These are phyloP conservation scores for Cerrena zonata DNA, from an alignment of 1,284 basidiomycete species.

Conservation along the genomic window DNA sequence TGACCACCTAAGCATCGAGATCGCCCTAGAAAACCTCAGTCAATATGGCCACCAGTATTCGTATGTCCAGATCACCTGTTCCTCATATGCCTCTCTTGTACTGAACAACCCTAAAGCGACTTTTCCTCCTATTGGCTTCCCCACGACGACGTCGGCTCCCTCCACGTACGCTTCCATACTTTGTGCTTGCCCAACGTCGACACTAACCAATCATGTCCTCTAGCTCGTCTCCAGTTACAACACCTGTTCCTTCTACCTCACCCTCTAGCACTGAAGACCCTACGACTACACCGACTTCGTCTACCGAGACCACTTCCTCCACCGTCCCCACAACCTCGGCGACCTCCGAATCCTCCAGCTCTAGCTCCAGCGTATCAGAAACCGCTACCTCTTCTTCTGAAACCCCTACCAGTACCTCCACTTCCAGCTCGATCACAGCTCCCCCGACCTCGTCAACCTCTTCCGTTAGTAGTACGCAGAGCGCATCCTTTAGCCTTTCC, in stretches of 20 bases:
- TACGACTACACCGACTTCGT: not conserved
- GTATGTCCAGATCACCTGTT: no score
- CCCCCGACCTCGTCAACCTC: conserved; percentile 14
- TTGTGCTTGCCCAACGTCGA: no score
- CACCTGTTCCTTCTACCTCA: not conserved
- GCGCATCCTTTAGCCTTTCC: conserved; percentile 8
- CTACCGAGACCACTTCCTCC: conserved; percentile 5
- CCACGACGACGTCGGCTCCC: no score
- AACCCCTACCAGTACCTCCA: conserved; percentile 11
- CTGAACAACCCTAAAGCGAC: no score
- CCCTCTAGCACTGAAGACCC: not conserved
- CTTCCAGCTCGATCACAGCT: conserved; percentile 14
- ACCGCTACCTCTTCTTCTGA: conserved; percentile 5
- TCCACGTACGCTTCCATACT: no score
- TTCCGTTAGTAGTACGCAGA: conserved; percentile 6
- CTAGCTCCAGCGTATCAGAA: conserved; percentile 2
- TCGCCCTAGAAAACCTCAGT: no score
- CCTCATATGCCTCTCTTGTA: no score
- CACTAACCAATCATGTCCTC: not conserved
- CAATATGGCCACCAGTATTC: no score
- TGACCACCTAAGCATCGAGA: no score
- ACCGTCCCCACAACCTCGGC: conserved; percentile 1
- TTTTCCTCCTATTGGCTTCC: no score
- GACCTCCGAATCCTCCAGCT: conserved; percentile 1
- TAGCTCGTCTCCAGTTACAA: not conserved